Conservation (phyloP, 768 basidiomycete genomes). For the Mycena alexandri region DNA sequence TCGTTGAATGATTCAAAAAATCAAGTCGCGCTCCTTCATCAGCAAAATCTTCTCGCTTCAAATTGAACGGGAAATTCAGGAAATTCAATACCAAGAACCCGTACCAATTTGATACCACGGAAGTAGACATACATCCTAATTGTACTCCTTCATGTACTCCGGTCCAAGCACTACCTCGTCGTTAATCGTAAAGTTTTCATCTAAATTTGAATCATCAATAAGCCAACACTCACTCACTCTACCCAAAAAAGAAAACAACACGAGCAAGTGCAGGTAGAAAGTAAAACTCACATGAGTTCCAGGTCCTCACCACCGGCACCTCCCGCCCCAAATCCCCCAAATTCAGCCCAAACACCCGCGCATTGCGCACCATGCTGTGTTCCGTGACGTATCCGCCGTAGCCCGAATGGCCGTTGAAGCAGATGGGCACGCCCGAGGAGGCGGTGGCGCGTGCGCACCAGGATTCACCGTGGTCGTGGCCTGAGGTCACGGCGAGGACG, state of each 20-base stretch:
- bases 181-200: constrained; percentile 32
- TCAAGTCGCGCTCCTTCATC: no score
- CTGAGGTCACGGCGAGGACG: constrained; percentile 38
- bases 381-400: constrained; percentile 38
- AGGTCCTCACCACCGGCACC: constrained; percentile 35
- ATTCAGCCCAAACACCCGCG: constrained; percentile 35
- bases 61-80: no score
- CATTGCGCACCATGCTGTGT: constrained; percentile 36
- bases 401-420: constrained; percentile 40
- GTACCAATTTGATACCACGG: no score
- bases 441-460: constrained; percentile 35
- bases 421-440: constrained; percentile 36
- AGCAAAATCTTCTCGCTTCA: no score
- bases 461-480: constrained; percentile 40
- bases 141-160: constrained; percentile 31
- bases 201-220: constrained; percentile 9
- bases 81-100: no score
- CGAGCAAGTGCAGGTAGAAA: no score
- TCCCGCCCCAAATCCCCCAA: constrained; percentile 18
- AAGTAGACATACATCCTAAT: no score
- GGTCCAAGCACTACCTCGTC: constrained; percentile 37
- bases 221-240: background rate
- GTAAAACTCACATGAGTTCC: constrained; percentile 36
- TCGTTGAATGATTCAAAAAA: no score
- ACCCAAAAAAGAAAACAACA: background rate